phyloP scores from a whole-genome alignment of 352 stramenopile genomes.

The Phytopythium kandeliae region DNA sequence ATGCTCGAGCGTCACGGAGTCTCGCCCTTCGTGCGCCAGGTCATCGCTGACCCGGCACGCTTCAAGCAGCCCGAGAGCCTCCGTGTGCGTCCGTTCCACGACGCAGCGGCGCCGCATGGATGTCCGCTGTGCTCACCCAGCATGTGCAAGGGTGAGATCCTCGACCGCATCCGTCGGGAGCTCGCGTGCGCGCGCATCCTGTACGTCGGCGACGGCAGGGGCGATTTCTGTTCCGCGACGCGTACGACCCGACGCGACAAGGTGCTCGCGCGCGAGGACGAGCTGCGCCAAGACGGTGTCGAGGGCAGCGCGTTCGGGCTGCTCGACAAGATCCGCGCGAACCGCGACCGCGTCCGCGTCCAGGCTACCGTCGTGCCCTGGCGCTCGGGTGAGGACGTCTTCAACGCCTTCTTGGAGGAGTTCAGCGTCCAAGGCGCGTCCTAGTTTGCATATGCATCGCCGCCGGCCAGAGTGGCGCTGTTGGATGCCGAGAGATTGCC shows the following conservation, averaged over 20 bases:
- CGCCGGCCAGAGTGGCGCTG: too few relatives aligned
- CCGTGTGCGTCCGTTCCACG: slow-evolving; percentile 49
- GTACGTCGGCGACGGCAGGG: slow-evolving; percentile 67
- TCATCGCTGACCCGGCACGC: slow-evolving; percentile 51
- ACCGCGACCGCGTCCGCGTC: slow-evolving; percentile 29
- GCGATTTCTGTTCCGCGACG: slow-evolving; percentile 64
- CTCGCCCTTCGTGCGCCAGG: slow-evolving; percentile 23
- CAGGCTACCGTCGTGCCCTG: slow-evolving; percentile 45
- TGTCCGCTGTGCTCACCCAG: slow-evolving; percentile 60
- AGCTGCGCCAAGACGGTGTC: slow-evolving; percentile 4
- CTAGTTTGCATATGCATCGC: not conserved
- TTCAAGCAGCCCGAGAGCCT: slow-evolving; percentile 22
- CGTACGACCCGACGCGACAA: slow-evolving; percentile 49
- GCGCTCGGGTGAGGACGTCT: slow-evolving; percentile 61
- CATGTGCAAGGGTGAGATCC: slow-evolving; percentile 79
- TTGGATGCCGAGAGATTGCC: too few relatives aligned
- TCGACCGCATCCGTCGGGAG: slow-evolving; percentile 34
- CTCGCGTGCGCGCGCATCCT: slow-evolving; percentile 40
- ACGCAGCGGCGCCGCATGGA: slow-evolving; percentile 27
- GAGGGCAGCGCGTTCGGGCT: slow-evolving; percentile 27
- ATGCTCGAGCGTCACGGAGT: slow-evolving; percentile 50
- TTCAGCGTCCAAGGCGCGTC: not conserved
- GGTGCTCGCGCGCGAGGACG: slow-evolving; percentile 56
- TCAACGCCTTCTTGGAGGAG: slow-evolving; percentile 26
- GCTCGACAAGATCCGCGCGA: slow-evolving; percentile 37